These are phyloP conservation scores for Cucumis hystrix DNA, from an alignment of 306 rosid genomes.

Conservation along the genomic window DNA sequence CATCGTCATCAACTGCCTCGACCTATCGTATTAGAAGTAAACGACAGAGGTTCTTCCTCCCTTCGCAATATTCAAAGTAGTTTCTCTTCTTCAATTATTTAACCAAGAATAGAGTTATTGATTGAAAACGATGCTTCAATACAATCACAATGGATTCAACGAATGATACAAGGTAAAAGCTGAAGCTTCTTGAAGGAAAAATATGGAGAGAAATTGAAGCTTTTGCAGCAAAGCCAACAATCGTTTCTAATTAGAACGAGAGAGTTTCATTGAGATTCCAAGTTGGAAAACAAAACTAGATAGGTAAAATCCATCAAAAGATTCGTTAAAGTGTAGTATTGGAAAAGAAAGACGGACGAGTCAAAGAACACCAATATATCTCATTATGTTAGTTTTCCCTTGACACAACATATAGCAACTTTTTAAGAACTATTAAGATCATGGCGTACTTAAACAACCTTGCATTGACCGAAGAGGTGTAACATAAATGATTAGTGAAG, in stretches of 20 bases:
- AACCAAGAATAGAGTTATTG: background rate
- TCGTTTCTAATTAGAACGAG: background rate
- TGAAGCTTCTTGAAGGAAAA: too few species aligned
- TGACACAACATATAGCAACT: background rate
- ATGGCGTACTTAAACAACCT: background rate
- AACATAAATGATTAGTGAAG: background rate
- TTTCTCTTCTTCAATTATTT: background rate
- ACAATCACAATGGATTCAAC: background rate
- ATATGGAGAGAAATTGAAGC: background rate
- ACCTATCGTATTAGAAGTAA: constrained; percentile 62
- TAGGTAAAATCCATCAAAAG: background rate
- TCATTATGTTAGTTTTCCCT: background rate
- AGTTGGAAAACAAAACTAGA: background rate
- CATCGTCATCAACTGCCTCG: constrained; percentile 38
- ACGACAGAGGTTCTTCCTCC: constrained; percentile 96
- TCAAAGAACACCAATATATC: too few species aligned
- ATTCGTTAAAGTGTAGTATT: background rate
- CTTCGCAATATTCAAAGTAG: constrained; percentile 32
- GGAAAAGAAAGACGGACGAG: too few species aligned
- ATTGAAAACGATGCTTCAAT: background rate
- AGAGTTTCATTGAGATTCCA: background rate
- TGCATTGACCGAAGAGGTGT: background rate
- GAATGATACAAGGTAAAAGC: background rate
- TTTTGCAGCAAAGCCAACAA: background rate
- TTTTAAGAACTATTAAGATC: too few species aligned